Evolutionary conservation across 805 yeast species (phyloP).

Genomic region (Metschnikowia lochheadii): DNA sequence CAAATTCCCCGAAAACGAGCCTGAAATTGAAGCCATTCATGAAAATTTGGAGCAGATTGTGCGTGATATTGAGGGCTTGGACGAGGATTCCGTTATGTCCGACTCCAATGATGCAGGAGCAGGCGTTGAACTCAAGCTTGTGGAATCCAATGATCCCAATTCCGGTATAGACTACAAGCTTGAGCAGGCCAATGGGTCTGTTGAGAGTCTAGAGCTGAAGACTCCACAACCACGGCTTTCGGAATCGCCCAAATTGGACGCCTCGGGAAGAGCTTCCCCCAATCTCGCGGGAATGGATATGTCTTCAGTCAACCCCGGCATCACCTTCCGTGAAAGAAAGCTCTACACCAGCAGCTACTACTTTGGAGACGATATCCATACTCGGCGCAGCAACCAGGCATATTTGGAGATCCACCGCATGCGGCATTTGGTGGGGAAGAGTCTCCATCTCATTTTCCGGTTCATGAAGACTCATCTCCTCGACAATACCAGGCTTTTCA

Average conservation of each 20-base stretch:
- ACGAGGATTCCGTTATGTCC: conserved; percentile 5
- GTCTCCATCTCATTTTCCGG: conserved; percentile 54
- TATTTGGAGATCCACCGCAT: conserved; percentile 52
- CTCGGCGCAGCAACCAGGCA: conserved; percentile 31
- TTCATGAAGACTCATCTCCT: conserved; percentile 47
- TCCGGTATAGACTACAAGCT: no score
- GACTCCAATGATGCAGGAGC: conserved; percentile 3
- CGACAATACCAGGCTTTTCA: conserved; percentile 62
- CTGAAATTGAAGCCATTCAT: conserved; percentile 25
- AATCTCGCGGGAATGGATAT: conserved; percentile 39
- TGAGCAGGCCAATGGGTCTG: not conserved
- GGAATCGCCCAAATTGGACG: conserved; percentile 21
- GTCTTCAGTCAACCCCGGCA: conserved; percentile 50
- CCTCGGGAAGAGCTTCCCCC: conserved; percentile 44
- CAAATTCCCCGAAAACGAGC: conserved; percentile 21
- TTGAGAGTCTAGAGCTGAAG: not conserved
- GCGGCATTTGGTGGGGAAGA: conserved; percentile 56
- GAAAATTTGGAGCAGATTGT: conserved; percentile 34
- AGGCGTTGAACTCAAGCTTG: not conserved
- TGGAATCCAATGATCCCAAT: no score
- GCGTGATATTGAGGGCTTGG: conserved; percentile 23
- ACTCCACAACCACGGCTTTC: not conserved
- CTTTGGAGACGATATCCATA: conserved; percentile 53
- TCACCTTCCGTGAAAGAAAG: conserved; percentile 56
- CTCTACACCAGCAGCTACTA: conserved; percentile 61